Conservation (phyloP, 768 basidiomycete genomes). For the Pulveroboletus sp. region DNA sequence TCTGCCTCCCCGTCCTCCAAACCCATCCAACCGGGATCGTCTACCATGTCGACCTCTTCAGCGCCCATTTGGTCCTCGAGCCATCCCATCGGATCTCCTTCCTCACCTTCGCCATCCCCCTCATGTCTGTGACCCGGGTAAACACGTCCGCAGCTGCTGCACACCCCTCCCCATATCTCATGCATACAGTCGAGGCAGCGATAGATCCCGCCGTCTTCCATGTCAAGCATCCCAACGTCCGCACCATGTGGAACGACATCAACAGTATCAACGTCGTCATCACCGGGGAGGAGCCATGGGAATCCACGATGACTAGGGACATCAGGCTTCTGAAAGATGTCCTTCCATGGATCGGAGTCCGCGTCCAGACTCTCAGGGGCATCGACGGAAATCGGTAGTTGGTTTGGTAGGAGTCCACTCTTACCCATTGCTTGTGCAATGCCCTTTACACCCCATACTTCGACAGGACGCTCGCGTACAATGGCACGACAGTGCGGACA, state of each 20-base stretch:
- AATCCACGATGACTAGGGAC: conserved; percentile 6
- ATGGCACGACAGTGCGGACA: conserved; percentile 44
- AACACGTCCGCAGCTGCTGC: conserved; percentile 53
- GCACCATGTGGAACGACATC: conserved; percentile 25
- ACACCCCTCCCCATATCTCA: conserved; percentile 69
- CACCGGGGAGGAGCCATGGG: conserved; percentile 24
- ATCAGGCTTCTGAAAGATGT: conserved; percentile 45
- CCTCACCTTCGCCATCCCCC: conserved; percentile 24
- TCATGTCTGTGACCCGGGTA: conserved; percentile 49
- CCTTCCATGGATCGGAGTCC: conserved; percentile 58
- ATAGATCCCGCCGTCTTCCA: conserved; percentile 72
- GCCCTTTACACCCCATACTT: conserved; percentile 45
- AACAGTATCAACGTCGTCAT: conserved; percentile 10
- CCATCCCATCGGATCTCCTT: conserved; percentile 30
- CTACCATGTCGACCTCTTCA: conserved; percentile 27
- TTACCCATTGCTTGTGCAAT: conserved; percentile 44
- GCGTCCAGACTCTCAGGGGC: conserved; percentile 21
- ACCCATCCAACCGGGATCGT: conserved; percentile 33
- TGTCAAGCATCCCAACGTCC: conserved; percentile 61
- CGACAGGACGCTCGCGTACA: conserved; percentile 42
- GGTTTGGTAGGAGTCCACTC: conserved; percentile 43
- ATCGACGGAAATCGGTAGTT: conserved; percentile 25
- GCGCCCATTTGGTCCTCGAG: conserved; percentile 36
- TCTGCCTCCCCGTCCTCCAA: conserved; percentile 32
- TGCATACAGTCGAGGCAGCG: conserved; percentile 73